These are phyloP conservation scores for Dendrothele bispora DNA, from an alignment of 768 basidiomycete genomes.

Conservation along the genomic window DNA sequence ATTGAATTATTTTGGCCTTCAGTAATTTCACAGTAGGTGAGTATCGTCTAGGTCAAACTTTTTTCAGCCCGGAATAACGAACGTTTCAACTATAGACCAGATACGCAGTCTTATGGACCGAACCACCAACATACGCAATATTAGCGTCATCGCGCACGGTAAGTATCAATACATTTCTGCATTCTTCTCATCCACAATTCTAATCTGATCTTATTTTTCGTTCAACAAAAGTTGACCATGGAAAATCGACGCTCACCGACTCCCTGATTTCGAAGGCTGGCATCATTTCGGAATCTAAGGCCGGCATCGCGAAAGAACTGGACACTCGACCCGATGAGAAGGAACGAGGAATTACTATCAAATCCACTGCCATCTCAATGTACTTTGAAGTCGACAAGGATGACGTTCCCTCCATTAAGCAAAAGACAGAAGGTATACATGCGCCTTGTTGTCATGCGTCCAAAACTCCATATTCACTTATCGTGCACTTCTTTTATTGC, in stretches of 20 bases:
- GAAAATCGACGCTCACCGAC: conserved; percentile 99
- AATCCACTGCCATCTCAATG: conserved; percentile 99
- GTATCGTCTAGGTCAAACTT: conserved; percentile 27
- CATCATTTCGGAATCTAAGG: conserved; percentile 93
- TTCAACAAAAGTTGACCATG: conserved; percentile 97
- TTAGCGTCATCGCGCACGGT: conserved; percentile 94
- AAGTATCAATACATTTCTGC: conserved; percentile 29
- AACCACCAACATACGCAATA: conserved; percentile 91
- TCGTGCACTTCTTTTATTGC: not conserved
- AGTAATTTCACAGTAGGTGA: conserved; percentile 89
- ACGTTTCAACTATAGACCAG: conserved; percentile 58
- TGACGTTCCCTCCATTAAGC: conserved; percentile 79
- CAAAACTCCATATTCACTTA: not conserved
- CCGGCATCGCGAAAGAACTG: conserved; percentile 95
- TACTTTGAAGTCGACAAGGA: conserved; percentile 96
- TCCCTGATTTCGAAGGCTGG: conserved; percentile 98
- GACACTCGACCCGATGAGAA: conserved; percentile 98
- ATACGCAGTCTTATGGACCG: conserved; percentile 85
- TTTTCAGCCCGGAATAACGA: no score
- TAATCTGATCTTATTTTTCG: conserved; percentile 11
- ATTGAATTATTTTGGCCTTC: conserved; percentile 24
- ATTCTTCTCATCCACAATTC: conserved; percentile 9
- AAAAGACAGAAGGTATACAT: conserved; percentile 84
- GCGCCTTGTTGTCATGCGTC: no score
- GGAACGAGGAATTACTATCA: conserved; percentile 99